These are phyloP conservation scores for Dictyostelium firmibasis DNA, from an alignment of 78 protist species.

Conservation along the genomic window DNA sequence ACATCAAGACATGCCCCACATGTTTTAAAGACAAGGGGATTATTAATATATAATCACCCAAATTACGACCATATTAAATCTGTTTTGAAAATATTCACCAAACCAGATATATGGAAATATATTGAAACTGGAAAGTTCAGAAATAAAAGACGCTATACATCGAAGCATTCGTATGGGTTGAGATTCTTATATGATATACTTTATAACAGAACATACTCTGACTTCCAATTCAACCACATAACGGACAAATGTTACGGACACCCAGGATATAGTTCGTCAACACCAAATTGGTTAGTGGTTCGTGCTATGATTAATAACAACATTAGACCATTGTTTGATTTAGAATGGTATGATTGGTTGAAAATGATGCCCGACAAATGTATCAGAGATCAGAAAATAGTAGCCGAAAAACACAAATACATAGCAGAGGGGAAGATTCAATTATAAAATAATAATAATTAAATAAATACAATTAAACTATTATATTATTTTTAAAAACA, in stretches of 20 bases:
- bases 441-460: no score
- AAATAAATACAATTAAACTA: no score
- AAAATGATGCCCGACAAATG: background rate
- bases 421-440: no score
- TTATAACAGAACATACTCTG: background rate
- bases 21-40: background rate
- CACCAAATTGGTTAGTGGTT: background rate
- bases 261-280: background rate
- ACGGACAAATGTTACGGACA: background rate
- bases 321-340: background rate
- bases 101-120: background rate
- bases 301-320: conserved; percentile 2
- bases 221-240: background rate
- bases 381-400: background rate
- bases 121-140: background rate
- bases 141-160: background rate
- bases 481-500: no score
- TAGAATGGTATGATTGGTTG: background rate
- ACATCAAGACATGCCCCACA: background rate
- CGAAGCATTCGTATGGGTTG: background rate
- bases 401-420: background rate
- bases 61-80: background rate
- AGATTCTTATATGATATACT: background rate
- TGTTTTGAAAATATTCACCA: background rate
- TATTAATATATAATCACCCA: background rate